Base-by-base conservation (phyloP, 352 stramenopile species). In the Pythium aquatile region DNA sequence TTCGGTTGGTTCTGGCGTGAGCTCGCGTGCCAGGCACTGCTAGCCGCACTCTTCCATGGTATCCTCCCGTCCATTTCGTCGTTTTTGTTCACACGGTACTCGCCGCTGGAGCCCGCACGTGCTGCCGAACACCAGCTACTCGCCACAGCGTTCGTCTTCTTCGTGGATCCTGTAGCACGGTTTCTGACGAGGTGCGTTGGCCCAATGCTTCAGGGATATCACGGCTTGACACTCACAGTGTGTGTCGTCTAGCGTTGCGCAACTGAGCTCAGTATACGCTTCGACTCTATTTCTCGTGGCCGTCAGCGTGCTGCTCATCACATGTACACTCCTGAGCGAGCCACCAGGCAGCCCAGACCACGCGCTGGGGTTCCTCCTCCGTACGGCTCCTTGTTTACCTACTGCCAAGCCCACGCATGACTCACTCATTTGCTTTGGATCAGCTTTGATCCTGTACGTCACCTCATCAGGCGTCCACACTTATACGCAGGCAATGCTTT, bases 401-500 rank as follows among this genome's bases (percentile, higher is more conserved):
- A 14, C 20, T 5, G 37, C 11, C 30, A 20, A 28, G 16, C 49
- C 28, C 30, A 63, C 40, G 1, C 8, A 7, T 5, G 35, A 2
- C 35, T 10, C 35, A 16, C 10, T 14, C 10, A 11, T 17, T 10
- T 56, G 40, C 35, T 35, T 0, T 44, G 49, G 39, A 17, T 1
- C 35, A 87, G 75, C 83, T 0, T 64, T 90, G 6, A 44, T 78
- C 13, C 62, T 73, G 26, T 82, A 88, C 57, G 75, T 87, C 11
- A 44, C 58, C 11, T 91, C 82, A 53, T 61, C 88, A 7, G 66
- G 75, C n/a, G 59, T 83, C 11, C 87, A 81, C 57, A 69, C 81
- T 2, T 92, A 92, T 72, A 87, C 83, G 1, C 80, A 92, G 65
- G 88, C 83, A 11, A 92, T 90, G 79, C 65, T 89, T 14, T 81